A percentile compares a stretch with the other conserved stretches of the same genome.
Evolutionary conservation across 345 rosid genomes (phyloP).

Genomic region (Geranium brycei): DNA sequence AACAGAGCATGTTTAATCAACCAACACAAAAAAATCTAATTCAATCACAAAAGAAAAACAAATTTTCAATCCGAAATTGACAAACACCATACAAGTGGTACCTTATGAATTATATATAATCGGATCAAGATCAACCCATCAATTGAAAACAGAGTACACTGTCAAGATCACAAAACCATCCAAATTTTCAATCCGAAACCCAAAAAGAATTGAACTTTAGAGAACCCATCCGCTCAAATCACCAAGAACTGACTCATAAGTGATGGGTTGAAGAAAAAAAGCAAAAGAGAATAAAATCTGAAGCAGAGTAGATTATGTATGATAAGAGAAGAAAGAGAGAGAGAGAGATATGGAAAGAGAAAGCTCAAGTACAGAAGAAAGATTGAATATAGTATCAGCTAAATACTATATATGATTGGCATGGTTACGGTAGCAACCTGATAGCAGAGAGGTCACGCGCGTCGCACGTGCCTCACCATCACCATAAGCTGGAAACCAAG

Average conservation of each 20-base stretch:
- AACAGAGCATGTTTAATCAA: conserved; percentile 5
- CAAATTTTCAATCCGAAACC: too few relatives aligned
- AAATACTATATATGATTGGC: background rate
- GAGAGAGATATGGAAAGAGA: conserved; percentile 10
- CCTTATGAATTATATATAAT: background rate
- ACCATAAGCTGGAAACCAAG: conserved; percentile 6
- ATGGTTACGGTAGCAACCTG: background rate
- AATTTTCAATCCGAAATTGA: background rate
- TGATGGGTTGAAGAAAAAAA: too few relatives aligned
- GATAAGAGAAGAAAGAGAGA: background rate
- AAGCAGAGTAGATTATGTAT: too few relatives aligned
- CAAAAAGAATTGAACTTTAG: too few relatives aligned
- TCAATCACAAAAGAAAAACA: background rate
- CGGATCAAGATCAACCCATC: background rate
- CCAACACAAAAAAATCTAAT: background rate
- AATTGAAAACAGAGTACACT: too few relatives aligned
- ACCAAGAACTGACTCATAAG: too few relatives aligned
- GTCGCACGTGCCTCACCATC: conserved; percentile 73
- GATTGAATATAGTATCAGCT: conserved; percentile 37
- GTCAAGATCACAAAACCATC: too few relatives aligned
- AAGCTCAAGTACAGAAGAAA: conserved; percentile 13
- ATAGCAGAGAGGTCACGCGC: background rate
- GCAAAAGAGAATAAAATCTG: too few relatives aligned
- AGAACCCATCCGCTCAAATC: background rate
- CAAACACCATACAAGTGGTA: too few relatives aligned